These are phyloP conservation scores for Solanum lycopersicoides DNA, from an alignment of 257 asterid species.

Conservation along the genomic window DNA sequence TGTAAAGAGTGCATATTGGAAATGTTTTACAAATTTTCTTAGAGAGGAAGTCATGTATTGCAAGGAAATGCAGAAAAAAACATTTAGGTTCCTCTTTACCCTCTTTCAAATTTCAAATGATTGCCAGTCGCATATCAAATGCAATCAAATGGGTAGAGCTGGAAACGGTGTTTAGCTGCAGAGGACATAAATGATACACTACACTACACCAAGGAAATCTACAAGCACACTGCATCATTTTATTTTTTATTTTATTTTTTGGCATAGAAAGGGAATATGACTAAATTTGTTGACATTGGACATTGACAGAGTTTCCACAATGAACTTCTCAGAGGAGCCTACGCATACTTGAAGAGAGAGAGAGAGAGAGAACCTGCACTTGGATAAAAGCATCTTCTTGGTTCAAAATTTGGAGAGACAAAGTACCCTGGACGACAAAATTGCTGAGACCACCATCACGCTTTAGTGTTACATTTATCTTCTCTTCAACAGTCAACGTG, in stretches of 20 bases:
- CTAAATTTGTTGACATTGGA: neutral
- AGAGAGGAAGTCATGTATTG: neutral
- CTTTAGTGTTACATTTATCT: slow-evolving; percentile 56
- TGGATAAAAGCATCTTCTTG: slow-evolving; percentile 85
- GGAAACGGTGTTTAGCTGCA: neutral
- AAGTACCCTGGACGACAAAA: slow-evolving; percentile 81
- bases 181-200: neutral
- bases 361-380: slow-evolving; percentile 59
- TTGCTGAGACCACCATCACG: slow-evolving; percentile 81
- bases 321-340: neutral
- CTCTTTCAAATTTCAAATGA: neutral
- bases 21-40: neutral
- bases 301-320: neutral
- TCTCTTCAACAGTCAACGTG: slow-evolving; percentile 79
- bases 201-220: neutral
- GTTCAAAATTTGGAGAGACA: slow-evolving; percentile 74
- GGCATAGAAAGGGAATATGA: neutral
- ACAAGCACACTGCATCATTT: neutral
- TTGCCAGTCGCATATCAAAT: neutral
- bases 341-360: neutral
- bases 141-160: neutral
- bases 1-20: neutral
- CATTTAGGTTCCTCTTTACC: neutral
- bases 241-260: neutral
- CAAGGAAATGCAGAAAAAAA: neutral